phyloP scores from a whole-genome alignment of 2,329 filamentous ascomycete genomes.

The Colletotrichum sp. region DNA sequence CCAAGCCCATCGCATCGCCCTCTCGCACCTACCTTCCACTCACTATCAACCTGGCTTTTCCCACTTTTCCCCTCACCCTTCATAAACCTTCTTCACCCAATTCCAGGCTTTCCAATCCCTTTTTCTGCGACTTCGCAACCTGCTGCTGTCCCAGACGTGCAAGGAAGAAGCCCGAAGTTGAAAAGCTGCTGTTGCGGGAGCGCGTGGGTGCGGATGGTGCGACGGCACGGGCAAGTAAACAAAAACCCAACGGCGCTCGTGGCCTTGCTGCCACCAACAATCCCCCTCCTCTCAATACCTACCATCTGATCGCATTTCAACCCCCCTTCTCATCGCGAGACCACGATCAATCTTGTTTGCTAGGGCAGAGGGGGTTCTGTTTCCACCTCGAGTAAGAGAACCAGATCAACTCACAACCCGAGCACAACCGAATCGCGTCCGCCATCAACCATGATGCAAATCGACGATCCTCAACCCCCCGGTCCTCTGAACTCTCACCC shows the following conservation, averaged over 20 bases:
- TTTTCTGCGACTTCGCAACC: background rate
- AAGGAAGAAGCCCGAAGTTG: conserved; percentile 12
- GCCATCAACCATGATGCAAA: background rate
- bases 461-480: conserved; percentile 1
- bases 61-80: background rate
- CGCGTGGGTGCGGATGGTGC: conserved; percentile 4
- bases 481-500: conserved; percentile 23
- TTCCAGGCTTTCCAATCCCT: background rate
- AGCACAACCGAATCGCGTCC: background rate
- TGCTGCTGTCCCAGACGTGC: background rate
- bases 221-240: conserved; percentile 10
- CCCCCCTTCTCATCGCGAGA: background rate
- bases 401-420: background rate
- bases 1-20: background rate
- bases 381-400: background rate
- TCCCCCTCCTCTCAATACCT: background rate
- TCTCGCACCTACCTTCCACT: background rate
- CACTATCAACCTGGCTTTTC: background rate
- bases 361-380: background rate
- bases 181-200: background rate
- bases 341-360: background rate
- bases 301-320: background rate
- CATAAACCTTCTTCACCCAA: background rate
- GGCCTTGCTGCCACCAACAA: background rate
- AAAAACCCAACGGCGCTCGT: background rate